Base-by-base conservation (phyloP, 352 stramenopile species). In the Pythium dissotocum region DNA sequence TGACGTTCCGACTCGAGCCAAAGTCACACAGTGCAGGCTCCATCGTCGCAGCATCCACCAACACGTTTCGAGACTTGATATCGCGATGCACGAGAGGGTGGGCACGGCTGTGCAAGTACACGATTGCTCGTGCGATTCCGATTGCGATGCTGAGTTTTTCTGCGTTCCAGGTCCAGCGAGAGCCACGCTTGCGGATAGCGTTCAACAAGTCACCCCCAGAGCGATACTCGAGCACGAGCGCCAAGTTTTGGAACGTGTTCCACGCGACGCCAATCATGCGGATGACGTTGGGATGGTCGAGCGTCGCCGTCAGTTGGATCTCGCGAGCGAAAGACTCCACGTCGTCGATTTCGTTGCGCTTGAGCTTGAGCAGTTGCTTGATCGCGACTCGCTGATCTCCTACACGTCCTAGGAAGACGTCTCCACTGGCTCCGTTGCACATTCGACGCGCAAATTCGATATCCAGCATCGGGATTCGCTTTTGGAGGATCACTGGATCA, bases 211-310 rank as follows among this genome's bases (percentile, higher is more conserved):
- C 79, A 13, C 81, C 77, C 12, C 79, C 77, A 10, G 69, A 63
- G 10, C 78, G 70, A 52, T 79, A 71, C 49, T 88, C 79, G 49
- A 83, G 76, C 38, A 85, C 67, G 51, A 80, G 74, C 26, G 80
- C 70, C 14, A 87, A 58, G 40, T 87, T 83, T 56, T 86, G 79
- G 58, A 89, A 85, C 4, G 76, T 83, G 40, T 80, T 84, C 79
- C 81, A 91, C 13, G 81, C 80, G 63, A 87, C 77, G 5, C 79
- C 83, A 9, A 86, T 46, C 24, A 90, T 68, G n/a, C 65, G 66
- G 7, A 88, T 73, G 26, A 91, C 78, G 57, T 91, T 87, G 0
- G 75, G 77, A 42, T 91, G 83, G 12, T 78, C 58, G 26, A 91
- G 63, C 6, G 65, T 77, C 8, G 73, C 75, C n/a, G 75, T 76